Evolutionary conservation across 176 grass and related monocot species (phyloP), one percentile per base, ranked within the genome.

Genomic region (Triticum turgidum): DNA sequence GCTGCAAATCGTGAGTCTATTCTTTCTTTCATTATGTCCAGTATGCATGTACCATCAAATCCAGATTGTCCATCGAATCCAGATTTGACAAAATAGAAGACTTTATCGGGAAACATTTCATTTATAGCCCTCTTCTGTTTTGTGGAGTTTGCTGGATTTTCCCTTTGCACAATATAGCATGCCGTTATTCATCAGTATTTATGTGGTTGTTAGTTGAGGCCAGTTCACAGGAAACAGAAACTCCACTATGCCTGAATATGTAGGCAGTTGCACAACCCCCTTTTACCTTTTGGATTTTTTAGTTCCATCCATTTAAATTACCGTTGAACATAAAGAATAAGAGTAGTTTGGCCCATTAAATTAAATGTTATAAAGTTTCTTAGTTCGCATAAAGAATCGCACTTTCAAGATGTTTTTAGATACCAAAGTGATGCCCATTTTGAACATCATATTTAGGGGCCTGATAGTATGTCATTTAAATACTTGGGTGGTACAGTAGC

Each of bases 1-100:
- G 24, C 94, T 95, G 82, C 94, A 95, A 87, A 95, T 95, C 11
- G 94, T 95, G 79, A 95, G 94, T 95, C 73, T 76, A 76, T 32
- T 27, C 9, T 76, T 30, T 13, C 27, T 76, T 77, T 58, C 74
- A 6, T 67, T 5, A 77, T 54, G 74, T 74, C 13, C 42, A 21
- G 73, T 77, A 33, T 34, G 47, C 47, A 21, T 56, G 47, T 56
- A 56, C 15, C 29, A 10, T 18, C 2, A 5, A 33, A 27, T 27
- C 27, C 27, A 27, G 27, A 27, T 27, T 27, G 27, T 27, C 27
- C 27, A 27, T 27, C 27, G 27, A 33, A 34, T 56, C 17, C 47
- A 77, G 9, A 77, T n/a, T 56, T 47, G n/a, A 74, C n/a, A 45
- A 22, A 74, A 38, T 39, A 77, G 20, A 20, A 52, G 27, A 56